A percentile compares a stretch with the other conserved stretches of the same genome.
phyloP scores from a whole-genome alignment of 345 rosid species.

The Bruguiera parviflora region DNA sequence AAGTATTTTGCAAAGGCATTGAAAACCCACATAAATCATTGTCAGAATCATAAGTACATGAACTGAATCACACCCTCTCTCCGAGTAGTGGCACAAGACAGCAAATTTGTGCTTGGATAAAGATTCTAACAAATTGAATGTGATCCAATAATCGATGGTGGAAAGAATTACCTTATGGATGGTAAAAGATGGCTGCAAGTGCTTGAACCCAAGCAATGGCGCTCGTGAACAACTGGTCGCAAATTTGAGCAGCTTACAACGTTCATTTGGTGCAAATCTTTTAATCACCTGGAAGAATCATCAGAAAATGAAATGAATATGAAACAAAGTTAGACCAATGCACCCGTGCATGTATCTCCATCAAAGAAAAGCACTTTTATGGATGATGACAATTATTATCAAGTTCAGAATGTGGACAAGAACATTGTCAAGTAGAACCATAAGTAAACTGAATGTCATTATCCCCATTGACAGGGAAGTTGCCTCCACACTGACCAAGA shows the following conservation, averaged over 20 bases:
- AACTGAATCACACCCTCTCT: too few species aligned
- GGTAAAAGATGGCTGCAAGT: slow-evolving; percentile 88
- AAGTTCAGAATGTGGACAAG: background rate
- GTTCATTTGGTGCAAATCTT: slow-evolving; percentile 80
- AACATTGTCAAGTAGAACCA: background rate
- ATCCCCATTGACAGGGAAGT: background rate
- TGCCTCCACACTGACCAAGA: background rate
- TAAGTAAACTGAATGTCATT: background rate
- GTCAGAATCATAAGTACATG: background rate
- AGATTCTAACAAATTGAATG: background rate
- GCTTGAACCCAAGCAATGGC: slow-evolving; percentile 92
- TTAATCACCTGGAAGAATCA: slow-evolving; percentile 59
- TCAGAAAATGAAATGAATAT: too few species aligned
- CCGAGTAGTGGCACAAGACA: too few species aligned
- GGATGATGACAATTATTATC: background rate
- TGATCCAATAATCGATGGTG: slow-evolving; percentile 3
- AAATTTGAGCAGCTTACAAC: slow-evolving; percentile 91
- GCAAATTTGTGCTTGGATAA: too few species aligned
- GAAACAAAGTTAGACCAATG: background rate
- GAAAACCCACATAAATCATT: background rate
- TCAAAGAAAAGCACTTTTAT: background rate
- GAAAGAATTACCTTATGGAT: slow-evolving; percentile 63
- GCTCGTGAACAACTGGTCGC: slow-evolving; percentile 97
- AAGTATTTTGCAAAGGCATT: background rate
- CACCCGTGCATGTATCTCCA: background rate